Percentiles rank a stretch among this genome's conserved stretches.
These are phyloP conservation scores for Nothopassalora personata DNA, from an alignment of 2,329 filamentous ascomycete genomes.

Conservation along the genomic window DNA sequence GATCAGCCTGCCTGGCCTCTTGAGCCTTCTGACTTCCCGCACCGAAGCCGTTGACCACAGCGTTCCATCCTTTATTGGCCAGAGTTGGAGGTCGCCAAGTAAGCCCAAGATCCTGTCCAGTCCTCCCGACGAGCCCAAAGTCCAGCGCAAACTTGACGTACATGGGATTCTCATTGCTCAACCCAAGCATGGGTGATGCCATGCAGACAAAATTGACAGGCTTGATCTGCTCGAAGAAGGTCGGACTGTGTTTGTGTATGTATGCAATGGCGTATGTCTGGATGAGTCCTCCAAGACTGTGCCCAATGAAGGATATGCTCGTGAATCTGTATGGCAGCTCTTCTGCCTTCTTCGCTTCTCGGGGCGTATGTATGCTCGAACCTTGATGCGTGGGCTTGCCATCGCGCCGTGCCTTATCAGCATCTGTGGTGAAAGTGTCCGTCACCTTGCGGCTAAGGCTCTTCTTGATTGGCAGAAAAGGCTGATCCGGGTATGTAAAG, in stretches of 20 bases:
- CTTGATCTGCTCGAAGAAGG: constrained; percentile 79
- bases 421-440: constrained; percentile 44
- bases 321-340: constrained; percentile 73
- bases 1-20: constrained; percentile 54
- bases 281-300: constrained; percentile 82
- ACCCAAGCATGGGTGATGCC: constrained; percentile 79
- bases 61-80: constrained; percentile 79
- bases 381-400: constrained; percentile 51
- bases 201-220: constrained; percentile 88
- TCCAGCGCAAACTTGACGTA: constrained; percentile 97
- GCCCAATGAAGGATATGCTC: constrained; percentile 90
- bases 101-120: constrained; percentile 87
- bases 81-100: constrained; percentile 89
- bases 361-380: constrained; percentile 53
- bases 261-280: constrained; percentile 95
- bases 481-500: constrained; percentile 91
- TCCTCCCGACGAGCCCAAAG: constrained; percentile 91
- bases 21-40: constrained; percentile 47
- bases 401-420: constrained; percentile 42
- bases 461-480: constrained; percentile 65
- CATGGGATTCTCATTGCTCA: constrained; percentile 95
- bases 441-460: constrained; percentile 46
- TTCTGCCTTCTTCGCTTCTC: constrained; percentile 40
- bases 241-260: constrained; percentile 89
- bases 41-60: constrained; percentile 75